Conservation (phyloP, 2,329 filamentous ascomycete genomes). For the Aureobasidium sp. region DNA sequence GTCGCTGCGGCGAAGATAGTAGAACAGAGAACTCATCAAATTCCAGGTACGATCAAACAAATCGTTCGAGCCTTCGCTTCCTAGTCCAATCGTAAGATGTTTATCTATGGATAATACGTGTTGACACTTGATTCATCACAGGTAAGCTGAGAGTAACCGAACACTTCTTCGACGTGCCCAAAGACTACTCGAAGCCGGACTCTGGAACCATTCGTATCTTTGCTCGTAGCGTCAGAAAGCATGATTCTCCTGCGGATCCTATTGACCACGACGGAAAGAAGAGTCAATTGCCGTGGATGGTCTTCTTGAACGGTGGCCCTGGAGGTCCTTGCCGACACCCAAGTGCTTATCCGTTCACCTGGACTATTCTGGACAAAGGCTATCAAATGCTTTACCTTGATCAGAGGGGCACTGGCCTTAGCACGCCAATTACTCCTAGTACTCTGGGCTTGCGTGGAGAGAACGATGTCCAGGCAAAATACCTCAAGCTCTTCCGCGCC, state of each 20-base stretch:
- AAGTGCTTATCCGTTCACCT: slow-evolving; percentile 65
- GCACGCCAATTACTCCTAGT: slow-evolving; percentile 67
- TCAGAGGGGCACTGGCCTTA: slow-evolving; percentile 82
- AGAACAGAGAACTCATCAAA: slow-evolving; percentile 38
- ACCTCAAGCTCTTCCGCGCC: slow-evolving; percentile 77
- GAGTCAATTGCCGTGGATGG: slow-evolving; percentile 50
- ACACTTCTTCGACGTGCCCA: slow-evolving; percentile 78
- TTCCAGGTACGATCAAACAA: slow-evolving; percentile 32
- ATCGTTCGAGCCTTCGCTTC: background rate
- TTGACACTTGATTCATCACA: slow-evolving; percentile 30
- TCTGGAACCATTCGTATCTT: slow-evolving; percentile 65
- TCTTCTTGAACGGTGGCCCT: slow-evolving; percentile 82
- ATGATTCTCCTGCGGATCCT: slow-evolving; percentile 54
- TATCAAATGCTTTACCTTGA: slow-evolving; percentile 84
- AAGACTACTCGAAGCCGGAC: slow-evolving; percentile 61
- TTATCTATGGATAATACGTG: slow-evolving; percentile 1
- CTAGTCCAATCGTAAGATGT: background rate
- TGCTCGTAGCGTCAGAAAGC: slow-evolving; percentile 63
- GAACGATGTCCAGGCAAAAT: slow-evolving; percentile 64
- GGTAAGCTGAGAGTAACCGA: slow-evolving; percentile 72
- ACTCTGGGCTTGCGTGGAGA: slow-evolving; percentile 60
- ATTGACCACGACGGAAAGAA: slow-evolving; percentile 37
- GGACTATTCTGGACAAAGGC: slow-evolving; percentile 64
- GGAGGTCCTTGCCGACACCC: slow-evolving; percentile 71
- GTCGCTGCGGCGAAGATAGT: slow-evolving; percentile 41